A percentile compares a stretch with the other conserved stretches of the same genome.
phyloP scores from a whole-genome alignment of 164 flowering plant species.

The Amborella trichopoda region DNA sequence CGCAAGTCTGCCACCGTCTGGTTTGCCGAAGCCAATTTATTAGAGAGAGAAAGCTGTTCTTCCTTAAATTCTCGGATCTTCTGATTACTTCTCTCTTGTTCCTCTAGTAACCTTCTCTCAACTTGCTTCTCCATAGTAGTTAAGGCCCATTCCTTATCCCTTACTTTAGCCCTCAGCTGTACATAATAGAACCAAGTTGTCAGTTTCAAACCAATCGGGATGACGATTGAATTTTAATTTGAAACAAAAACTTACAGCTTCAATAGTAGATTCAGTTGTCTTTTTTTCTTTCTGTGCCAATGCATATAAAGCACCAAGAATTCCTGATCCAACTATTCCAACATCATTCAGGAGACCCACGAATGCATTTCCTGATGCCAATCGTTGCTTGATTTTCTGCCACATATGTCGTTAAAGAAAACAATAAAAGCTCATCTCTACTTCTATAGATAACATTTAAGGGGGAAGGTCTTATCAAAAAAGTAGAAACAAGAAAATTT shows the following conservation, averaged over 20 bases:
- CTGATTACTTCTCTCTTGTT: conserved; percentile 22
- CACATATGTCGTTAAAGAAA: neutral
- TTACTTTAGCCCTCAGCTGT: conserved; percentile 50
- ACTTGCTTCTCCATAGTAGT: conserved; percentile 18
- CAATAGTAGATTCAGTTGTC: conserved; percentile 36
- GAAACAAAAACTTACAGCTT: conserved; percentile 39
- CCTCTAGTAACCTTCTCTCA: conserved; percentile 21
- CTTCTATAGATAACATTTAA: too few relatives aligned
- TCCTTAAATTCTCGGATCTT: conserved; percentile 21
- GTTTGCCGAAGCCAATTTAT: conserved; percentile 25
- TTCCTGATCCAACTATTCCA: conserved; percentile 55
- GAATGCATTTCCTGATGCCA: conserved; percentile 28
- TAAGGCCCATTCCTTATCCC: conserved; percentile 35
- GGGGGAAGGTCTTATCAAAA: too few relatives aligned
- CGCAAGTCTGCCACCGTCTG: conserved; percentile 33
- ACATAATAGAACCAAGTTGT: conserved; percentile 5
- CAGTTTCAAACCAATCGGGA: neutral
- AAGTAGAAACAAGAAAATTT: conserved; percentile 7
- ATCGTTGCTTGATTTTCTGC: conserved; percentile 27
- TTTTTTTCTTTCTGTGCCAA: conserved; percentile 47
- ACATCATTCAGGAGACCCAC: conserved; percentile 53
- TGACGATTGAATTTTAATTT: neutral
- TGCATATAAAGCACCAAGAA: conserved; percentile 71
- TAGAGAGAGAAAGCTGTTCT: conserved; percentile 23
- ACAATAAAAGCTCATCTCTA: too few relatives aligned